Evolutionary conservation across 176 grass and related monocot species (phyloP).

Genomic region (Carex cristatella): DNA sequence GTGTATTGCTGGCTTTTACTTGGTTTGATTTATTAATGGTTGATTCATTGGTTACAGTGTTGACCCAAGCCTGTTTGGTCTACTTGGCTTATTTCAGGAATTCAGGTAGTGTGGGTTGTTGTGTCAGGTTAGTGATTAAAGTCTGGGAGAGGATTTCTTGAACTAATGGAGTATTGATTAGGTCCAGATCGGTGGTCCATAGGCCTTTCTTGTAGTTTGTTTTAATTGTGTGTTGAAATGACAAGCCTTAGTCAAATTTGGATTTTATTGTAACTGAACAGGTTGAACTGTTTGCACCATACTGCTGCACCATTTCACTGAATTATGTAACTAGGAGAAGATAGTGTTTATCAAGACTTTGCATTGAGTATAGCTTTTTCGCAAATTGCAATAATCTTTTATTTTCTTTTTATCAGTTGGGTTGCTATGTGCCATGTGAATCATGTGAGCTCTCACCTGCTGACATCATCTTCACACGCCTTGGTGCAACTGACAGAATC

Average conservation of each 20-base stretch:
- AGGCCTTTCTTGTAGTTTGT: not conserved
- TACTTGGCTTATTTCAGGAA: not conserved
- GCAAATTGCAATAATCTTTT: not conserved
- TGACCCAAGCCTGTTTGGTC: not conserved
- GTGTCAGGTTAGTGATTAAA: not conserved
- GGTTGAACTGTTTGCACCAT: not conserved
- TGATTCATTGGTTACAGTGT: not conserved
- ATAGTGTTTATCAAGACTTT: not conserved
- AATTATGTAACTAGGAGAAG: not conserved
- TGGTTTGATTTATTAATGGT: not conserved
- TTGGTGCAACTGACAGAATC: conserved; percentile 89
- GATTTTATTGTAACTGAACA: not conserved
- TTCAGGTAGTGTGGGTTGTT: not conserved
- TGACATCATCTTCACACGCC: conserved; percentile 85
- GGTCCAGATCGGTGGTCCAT: not conserved
- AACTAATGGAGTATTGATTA: not conserved
- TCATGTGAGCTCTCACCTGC: conserved; percentile 56
- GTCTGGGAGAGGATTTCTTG: not conserved
- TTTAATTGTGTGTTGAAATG: not conserved
- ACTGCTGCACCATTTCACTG: not conserved
- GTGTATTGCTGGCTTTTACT: not conserved
- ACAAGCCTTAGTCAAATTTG: not conserved
- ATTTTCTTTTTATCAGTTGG: conserved; percentile 38
- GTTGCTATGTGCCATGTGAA: conserved; percentile 84
- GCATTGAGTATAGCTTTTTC: not conserved